Evolutionary conservation across 140 eudicot species (phyloP).

Genomic region (Anethum foeniculum): DNA sequence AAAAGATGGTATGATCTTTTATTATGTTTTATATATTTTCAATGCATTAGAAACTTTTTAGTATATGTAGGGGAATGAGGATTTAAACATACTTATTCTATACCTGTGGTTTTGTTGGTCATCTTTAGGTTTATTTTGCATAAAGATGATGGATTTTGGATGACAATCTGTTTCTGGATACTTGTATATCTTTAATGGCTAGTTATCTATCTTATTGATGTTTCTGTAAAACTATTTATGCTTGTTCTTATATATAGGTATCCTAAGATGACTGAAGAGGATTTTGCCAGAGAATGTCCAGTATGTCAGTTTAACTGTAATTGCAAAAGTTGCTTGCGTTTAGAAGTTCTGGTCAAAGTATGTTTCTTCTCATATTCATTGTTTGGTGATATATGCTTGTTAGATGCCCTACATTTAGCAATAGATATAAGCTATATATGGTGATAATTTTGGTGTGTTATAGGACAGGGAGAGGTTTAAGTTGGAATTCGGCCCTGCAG

Average conservation of each 20-base stretch:
- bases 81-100: neutral
- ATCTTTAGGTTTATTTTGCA: neutral
- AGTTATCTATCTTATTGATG: neutral
- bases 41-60: neutral
- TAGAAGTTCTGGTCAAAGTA: neutral
- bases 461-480: constrained; percentile 11
- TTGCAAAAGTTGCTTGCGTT: constrained; percentile 10
- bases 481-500: neutral
- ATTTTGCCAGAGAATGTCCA: neutral
- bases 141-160: neutral
- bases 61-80: neutral
- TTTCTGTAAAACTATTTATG: neutral
- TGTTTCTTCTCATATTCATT: neutral
- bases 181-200: neutral
- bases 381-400: neutral
- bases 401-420: neutral
- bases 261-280: constrained; percentile 8
- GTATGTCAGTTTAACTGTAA: constrained; percentile 12
- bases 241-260: neutral
- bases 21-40: neutral
- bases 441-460: neutral
- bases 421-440: neutral
- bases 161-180: neutral
- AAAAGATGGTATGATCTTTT: neutral
- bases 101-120: neutral